phyloP scores from a whole-genome alignment of 2,329 filamentous ascomycete genomes.

The Tolypocladium tropicale region DNA sequence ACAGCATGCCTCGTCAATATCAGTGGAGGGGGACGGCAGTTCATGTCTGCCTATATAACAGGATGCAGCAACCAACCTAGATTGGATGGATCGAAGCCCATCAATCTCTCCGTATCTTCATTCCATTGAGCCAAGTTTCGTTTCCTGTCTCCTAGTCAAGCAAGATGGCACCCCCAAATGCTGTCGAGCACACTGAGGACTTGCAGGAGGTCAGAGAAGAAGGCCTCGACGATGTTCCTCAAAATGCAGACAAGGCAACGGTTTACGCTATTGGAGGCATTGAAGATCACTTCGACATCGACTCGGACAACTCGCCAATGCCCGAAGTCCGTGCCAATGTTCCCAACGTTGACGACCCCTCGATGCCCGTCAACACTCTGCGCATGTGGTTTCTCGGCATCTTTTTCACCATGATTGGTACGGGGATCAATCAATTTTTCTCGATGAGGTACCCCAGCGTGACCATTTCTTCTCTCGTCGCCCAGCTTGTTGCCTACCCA shows the following conservation, averaged over 20 bases:
- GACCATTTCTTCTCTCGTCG: constrained; percentile 21
- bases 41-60: background rate
- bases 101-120: background rate
- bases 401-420: constrained; percentile 31
- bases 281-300: background rate
- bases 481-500: constrained; percentile 29
- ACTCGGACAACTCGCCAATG: constrained; percentile 18
- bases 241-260: background rate
- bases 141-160: background rate
- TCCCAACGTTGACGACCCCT: constrained; percentile 26
- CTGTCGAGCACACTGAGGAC: background rate
- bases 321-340: constrained; percentile 16
- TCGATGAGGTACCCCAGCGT: constrained; percentile 21
- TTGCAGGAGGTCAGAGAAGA: background rate
- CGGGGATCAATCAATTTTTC: constrained; percentile 35
- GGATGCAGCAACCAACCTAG: background rate
- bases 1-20: background rate
- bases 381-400: constrained; percentile 33
- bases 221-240: background rate
- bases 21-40: background rate
- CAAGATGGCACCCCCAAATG: background rate
- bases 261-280: background rate
- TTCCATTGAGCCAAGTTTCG: background rate
- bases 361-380: constrained; percentile 20
- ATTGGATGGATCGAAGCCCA: background rate